phyloP scores from a whole-genome alignment of 78 protist species.

The Anaeramoeba ignava region DNA sequence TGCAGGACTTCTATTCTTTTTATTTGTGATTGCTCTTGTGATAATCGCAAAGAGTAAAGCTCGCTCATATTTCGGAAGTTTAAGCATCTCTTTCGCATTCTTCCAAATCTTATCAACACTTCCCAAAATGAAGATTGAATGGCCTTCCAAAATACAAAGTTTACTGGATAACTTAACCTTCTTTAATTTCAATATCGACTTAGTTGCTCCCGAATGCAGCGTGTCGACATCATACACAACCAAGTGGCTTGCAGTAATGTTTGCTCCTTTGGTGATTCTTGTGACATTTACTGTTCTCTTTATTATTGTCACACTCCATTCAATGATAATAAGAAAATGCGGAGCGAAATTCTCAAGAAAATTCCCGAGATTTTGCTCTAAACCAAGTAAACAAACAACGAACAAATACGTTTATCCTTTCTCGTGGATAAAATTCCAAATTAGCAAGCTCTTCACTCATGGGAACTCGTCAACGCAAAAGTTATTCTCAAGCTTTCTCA shows the following conservation, averaged over 20 bases:
- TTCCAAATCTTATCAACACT: background rate
- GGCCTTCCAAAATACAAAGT: background rate
- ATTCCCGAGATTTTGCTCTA: background rate
- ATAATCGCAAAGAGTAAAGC: too few relatives aligned
- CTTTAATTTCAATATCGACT: background rate
- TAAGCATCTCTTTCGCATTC: background rate
- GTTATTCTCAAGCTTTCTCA: background rate
- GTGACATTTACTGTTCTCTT: background rate
- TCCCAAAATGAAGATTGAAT: background rate
- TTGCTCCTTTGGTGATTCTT: background rate
- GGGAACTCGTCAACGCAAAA: background rate
- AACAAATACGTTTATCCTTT: background rate
- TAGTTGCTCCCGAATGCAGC: background rate
- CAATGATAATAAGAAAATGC: background rate
- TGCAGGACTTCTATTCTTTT: too few relatives aligned
- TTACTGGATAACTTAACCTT: background rate
- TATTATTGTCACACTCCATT: background rate
- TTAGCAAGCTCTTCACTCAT: background rate
- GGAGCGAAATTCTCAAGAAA: background rate
- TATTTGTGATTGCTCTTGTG: too few relatives aligned
- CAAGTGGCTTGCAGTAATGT: background rate
- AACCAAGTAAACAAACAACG: background rate
- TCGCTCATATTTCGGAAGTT: background rate
- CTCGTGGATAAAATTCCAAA: background rate
- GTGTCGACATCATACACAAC: background rate